Evolutionary conservation across 2,329 filamentous ascomycete genomes (phyloP), one percentile per base, ranked within the genome.

Genomic region (Nothopassalora personata): DNA sequence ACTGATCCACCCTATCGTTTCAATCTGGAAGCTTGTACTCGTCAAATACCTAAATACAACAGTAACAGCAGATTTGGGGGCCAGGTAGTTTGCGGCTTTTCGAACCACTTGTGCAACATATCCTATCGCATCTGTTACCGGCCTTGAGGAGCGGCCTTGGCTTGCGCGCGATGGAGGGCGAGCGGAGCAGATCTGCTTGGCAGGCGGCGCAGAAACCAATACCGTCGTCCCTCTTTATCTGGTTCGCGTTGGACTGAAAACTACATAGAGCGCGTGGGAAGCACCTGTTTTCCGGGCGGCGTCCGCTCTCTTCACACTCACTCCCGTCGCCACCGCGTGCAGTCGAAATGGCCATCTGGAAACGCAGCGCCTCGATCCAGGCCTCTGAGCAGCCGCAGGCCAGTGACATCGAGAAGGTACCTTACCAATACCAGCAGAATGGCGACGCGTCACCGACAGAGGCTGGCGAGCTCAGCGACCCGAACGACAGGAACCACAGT

Each of bases 401-500:
- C 31, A 45, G 31, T 45, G 60, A 60, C 47, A 55, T 36, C 46
- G 58, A 64, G 54, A 67, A 67, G 47, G 46, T 49, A 33, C 55
- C 62, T 15, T 60, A 65, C 56, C 55, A 60, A 23, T 60, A 63
- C 54, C 54, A 64, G 54, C 59, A 60, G 19, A 57, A 65, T 60
- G 64, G 57, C 31, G 15, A 53, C 9, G 60, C 53, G 23, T 56
- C 47, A 15, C 55, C 64, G 13, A 56, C 57, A 8, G 57, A 63
- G 23, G 59, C 46, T 9, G 62, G 60, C 18, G 39, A 55, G n/a
- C 65, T 68, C 57, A 61, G 59, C 54, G 67, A 69, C 30, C 63
- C 67, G 6, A 53, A 50, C 6, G 65, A 67, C 50, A 39, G 53
- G 13, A 33, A 56, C 47, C 66, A 71, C 58, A 69, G 77, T 60